These are phyloP conservation scores for Erodium texanum DNA, from an alignment of 441 rosid species.

Conservation along the genomic window DNA sequence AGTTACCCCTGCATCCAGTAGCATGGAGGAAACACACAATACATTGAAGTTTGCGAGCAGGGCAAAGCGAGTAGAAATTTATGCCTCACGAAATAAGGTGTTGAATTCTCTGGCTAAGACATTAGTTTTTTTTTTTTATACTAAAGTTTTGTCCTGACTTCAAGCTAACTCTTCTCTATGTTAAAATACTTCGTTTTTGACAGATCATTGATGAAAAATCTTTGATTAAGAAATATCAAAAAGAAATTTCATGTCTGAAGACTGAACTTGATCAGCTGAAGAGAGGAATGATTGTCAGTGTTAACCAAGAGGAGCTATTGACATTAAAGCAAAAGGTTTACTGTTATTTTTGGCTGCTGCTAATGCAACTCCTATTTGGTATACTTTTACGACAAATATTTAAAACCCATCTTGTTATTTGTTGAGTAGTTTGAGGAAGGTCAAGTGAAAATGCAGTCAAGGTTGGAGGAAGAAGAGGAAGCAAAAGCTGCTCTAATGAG, in stretches of 20 bases:
- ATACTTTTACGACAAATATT: background rate
- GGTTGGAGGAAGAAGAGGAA: constrained; percentile 99
- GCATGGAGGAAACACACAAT: constrained; percentile 94
- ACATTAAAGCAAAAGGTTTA: constrained; percentile 83
- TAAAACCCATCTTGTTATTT: constrained; percentile 12
- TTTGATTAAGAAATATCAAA: constrained; percentile 92
- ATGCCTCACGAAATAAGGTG: constrained; percentile 98
- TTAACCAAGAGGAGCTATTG: constrained; percentile 87
- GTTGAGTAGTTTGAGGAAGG: constrained; percentile 82
- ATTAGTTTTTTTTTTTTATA: background rate
- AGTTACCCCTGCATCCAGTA: constrained; percentile 98
- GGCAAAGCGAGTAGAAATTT: constrained; percentile 95
- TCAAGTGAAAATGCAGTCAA: constrained; percentile 98
- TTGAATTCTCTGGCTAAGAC: constrained; percentile 11
- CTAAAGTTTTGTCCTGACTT: background rate
- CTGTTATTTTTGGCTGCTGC: background rate
- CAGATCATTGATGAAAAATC: constrained; percentile 99
- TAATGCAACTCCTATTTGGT: background rate
- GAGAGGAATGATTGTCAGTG: constrained; percentile 73
- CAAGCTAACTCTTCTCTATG: constrained; percentile 15
- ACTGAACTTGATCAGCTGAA: constrained; percentile 82
- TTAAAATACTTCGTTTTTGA: constrained; percentile 13
- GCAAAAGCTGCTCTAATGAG: constrained; percentile 99
- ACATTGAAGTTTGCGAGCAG: constrained; percentile 97
- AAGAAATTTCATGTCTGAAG: constrained; percentile 83